phyloP scores from a whole-genome alignment of 139 green algal species.

The Tetradesmus lagerheimii region DNA sequence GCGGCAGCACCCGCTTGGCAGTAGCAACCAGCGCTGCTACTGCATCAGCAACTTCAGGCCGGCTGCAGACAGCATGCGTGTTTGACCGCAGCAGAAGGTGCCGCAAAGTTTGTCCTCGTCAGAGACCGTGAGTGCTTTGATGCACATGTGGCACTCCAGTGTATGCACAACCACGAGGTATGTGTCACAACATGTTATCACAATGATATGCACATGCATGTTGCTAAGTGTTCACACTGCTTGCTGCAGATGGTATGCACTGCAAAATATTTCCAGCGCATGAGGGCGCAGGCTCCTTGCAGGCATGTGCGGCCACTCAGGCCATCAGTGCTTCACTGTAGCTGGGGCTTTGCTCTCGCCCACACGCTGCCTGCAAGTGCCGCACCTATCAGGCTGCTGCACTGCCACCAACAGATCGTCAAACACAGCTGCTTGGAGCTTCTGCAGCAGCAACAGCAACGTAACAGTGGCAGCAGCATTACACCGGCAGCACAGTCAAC shows the following conservation, averaged over 20 bases:
- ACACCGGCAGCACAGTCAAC: too few relatives aligned
- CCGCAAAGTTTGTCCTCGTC: background rate
- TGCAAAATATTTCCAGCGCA: too few relatives aligned
- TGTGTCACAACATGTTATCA: too few relatives aligned
- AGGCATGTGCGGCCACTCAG: background rate
- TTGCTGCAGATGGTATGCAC: too few relatives aligned
- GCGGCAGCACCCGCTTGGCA: conserved; percentile 37
- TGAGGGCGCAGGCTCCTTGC: background rate
- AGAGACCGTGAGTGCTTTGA: background rate
- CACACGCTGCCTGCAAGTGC: background rate
- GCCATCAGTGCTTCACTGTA: too few relatives aligned
- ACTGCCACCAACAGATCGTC: conserved; percentile 36
- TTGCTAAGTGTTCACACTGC: too few relatives aligned
- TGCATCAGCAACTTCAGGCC: background rate
- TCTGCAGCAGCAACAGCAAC: conserved; percentile 18
- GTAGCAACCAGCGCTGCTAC: background rate
- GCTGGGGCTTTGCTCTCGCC: background rate
- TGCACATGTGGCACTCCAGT: too few relatives aligned
- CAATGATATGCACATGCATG: too few relatives aligned
- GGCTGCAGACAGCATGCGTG: background rate
- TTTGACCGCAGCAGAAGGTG: background rate
- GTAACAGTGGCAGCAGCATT: background rate
- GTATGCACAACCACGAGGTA: too few relatives aligned
- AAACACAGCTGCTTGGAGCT: conserved; percentile 18
- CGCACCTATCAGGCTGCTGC: conserved; percentile 37